A percentile compares a stretch with the other conserved stretches of the same genome.
Conservation (phyloP, 75 land plant genomes). For the Selaginella moellendorffii region DNA sequence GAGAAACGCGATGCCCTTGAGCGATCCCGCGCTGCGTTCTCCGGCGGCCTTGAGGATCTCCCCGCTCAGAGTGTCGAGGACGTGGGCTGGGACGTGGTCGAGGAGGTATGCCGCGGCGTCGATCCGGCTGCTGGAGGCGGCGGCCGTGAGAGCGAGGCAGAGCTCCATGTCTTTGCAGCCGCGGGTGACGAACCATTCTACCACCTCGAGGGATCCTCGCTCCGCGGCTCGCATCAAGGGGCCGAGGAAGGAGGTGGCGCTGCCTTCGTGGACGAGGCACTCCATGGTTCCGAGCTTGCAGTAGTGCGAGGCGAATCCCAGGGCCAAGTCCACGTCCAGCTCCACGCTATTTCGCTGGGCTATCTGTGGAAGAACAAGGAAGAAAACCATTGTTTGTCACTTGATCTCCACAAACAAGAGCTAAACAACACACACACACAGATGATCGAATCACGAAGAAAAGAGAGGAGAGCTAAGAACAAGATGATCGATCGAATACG, state of each 20-base stretch:
- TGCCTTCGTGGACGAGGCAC: slow-evolving; percentile 79
- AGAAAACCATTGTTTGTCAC: not conserved
- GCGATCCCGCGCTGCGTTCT: not conserved
- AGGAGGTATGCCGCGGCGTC: slow-evolving; percentile 59
- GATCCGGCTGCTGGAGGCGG: slow-evolving; percentile 75
- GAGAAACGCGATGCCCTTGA: not conserved
- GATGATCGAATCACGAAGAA: no score
- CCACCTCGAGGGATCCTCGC: slow-evolving; percentile 49
- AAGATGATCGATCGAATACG: not conserved
- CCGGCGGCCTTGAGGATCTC: slow-evolving; percentile 52
- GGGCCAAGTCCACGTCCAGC: slow-evolving; percentile 81
- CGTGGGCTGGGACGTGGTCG: slow-evolving; percentile 69
- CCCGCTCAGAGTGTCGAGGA: slow-evolving; percentile 61
- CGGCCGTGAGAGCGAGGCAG: slow-evolving; percentile 89
- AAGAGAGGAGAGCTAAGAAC: no score
- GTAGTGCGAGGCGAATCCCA: slow-evolving; percentile 92
- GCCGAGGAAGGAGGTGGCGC: slow-evolving; percentile 69
- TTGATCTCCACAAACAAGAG: no score
- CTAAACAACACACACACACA: no score
- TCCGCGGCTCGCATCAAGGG: slow-evolving; percentile 93
- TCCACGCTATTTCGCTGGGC: slow-evolving; percentile 80
- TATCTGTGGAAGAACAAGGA: slow-evolving; percentile 42
- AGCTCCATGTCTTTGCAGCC: slow-evolving; percentile 96
- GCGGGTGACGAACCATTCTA: slow-evolving; percentile 42
- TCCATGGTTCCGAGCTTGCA: slow-evolving; percentile 83